phyloP scores from a whole-genome alignment of 768 basidiomycete genomes.

The Cyclocybe aegerita region DNA sequence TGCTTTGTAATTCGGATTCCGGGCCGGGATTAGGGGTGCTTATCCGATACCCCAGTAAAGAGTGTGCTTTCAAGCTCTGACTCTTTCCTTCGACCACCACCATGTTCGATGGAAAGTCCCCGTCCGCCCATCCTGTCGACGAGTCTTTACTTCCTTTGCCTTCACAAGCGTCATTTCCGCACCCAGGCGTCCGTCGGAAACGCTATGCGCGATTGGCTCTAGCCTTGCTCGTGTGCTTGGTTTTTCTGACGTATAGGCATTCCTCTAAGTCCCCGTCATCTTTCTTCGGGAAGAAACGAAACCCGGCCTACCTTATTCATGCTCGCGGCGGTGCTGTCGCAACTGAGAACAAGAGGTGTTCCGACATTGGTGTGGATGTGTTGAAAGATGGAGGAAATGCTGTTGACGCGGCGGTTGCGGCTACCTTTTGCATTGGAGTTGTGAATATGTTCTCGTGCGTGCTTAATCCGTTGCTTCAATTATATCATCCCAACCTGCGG shows the following conservation, averaged over 20 bases:
- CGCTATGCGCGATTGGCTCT: too few species aligned
- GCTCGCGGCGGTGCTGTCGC: slow-evolving; percentile 86
- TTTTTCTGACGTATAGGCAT: background rate
- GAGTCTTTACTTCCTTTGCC: too few species aligned
- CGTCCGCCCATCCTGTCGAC: too few species aligned
- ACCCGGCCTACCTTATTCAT: slow-evolving; percentile 46
- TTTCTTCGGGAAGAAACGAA: slow-evolving; percentile 16
- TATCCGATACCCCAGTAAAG: too few species aligned
- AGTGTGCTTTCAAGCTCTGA: too few species aligned
- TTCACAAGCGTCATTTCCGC: too few species aligned
- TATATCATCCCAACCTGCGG: slow-evolving; percentile 7
- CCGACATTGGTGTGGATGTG: slow-evolving; percentile 76
- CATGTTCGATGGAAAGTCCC: too few species aligned
- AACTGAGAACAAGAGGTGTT: slow-evolving; percentile 84
- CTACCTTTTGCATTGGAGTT: slow-evolving; percentile 77
- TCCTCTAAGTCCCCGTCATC: background rate
- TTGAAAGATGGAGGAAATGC: slow-evolving; percentile 87
- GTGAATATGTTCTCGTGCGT: slow-evolving; percentile 90
- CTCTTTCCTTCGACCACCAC: too few species aligned
- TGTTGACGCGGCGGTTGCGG: slow-evolving; percentile 81
- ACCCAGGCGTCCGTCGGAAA: too few species aligned
- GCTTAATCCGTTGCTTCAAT: background rate
- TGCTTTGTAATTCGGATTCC: too few species aligned
- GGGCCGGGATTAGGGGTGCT: too few species aligned
- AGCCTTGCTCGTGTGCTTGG: too few species aligned